A percentile compares a stretch with the other conserved stretches of the same genome.
phyloP scores from a whole-genome alignment of 768 basidiomycete species.

The Amanita pseudoporphyria region DNA sequence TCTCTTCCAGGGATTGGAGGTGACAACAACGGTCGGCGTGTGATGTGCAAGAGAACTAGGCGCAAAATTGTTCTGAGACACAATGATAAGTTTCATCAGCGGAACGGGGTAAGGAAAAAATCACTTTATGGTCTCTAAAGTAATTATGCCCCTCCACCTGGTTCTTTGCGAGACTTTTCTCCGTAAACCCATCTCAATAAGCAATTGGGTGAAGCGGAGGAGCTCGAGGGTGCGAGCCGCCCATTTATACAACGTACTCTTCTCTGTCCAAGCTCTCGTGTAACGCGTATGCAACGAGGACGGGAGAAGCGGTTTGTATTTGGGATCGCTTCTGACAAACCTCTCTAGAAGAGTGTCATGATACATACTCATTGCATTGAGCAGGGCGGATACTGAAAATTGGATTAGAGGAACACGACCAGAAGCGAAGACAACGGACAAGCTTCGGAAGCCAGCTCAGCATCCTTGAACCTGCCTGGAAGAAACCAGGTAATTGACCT shows the following conservation, averaged over 20 bases:
- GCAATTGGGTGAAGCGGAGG: conserved; percentile 71
- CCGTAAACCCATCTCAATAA: conserved; percentile 82
- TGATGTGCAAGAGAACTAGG: conserved; percentile 61
- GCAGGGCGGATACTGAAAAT: conserved; percentile 69
- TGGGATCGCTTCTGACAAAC: conserved; percentile 53
- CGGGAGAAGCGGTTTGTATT: conserved; percentile 68
- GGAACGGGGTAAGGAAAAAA: neutral
- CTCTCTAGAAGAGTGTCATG: conserved; percentile 86
- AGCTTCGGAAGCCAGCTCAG: conserved; percentile 90
- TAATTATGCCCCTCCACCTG: conserved; percentile 69
- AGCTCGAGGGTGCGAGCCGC: conserved; percentile 66
- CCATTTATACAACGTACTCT: conserved; percentile 65
- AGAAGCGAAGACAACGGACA: conserved; percentile 44
- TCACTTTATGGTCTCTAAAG: conserved; percentile 84
- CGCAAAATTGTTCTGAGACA: conserved; percentile 60
- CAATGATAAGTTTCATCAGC: conserved; percentile 10
- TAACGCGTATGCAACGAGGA: conserved; percentile 78
- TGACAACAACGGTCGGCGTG: conserved; percentile 64
- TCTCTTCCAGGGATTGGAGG: conserved; percentile 85
- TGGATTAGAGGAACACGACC: conserved; percentile 10
- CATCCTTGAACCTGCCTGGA: conserved; percentile 95
- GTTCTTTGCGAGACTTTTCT: conserved; percentile 55
- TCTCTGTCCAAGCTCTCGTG: conserved; percentile 79
- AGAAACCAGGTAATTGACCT: conserved; percentile 92
- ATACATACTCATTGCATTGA: conserved; percentile 87